These are phyloP conservation scores for Tricholoma terreum DNA, from an alignment of 768 basidiomycete species.

Conservation along the genomic window DNA sequence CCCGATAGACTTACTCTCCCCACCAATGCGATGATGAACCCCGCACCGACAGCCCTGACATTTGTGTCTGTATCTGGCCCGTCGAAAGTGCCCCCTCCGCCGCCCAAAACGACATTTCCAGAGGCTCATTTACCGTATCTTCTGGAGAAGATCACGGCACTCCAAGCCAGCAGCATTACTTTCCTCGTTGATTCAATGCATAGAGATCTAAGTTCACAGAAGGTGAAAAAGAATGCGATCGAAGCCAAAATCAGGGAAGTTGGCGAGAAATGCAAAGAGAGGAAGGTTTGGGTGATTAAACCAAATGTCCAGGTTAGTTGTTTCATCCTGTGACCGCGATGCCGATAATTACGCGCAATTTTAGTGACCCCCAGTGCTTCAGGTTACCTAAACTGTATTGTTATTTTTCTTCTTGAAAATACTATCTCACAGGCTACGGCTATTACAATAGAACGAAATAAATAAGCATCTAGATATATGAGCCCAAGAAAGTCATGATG, in stretches of 20 bases:
- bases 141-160: constrained; percentile 56
- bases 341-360: constrained; percentile 2
- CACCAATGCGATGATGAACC: constrained; percentile 9
- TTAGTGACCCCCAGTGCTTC: background rate
- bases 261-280: constrained; percentile 68
- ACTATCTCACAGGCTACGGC: background rate
- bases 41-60: constrained; percentile 11
- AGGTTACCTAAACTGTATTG: background rate
- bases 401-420: constrained; percentile 1
- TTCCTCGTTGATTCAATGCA: constrained; percentile 72
- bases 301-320: constrained; percentile 27
- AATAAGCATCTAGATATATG: background rate
- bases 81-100: constrained; percentile 28
- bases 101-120: constrained; percentile 64
- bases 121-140: constrained; percentile 59
- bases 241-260: constrained; percentile 80
- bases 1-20: constrained; percentile 32
- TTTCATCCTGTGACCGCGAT: background rate
- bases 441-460: background rate
- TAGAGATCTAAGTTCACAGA: constrained; percentile 63
- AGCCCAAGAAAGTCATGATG: constrained; percentile 28
- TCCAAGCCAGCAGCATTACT: constrained; percentile 60
- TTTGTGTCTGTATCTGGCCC: constrained; percentile 10
- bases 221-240: constrained; percentile 81
- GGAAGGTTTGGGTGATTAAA: constrained; percentile 74